Evolutionary conservation across 192 early-diverging fungal genomes (phyloP), one percentile per base, ranked within the genome.

Genomic region (Powellomyces hirtus): DNA sequence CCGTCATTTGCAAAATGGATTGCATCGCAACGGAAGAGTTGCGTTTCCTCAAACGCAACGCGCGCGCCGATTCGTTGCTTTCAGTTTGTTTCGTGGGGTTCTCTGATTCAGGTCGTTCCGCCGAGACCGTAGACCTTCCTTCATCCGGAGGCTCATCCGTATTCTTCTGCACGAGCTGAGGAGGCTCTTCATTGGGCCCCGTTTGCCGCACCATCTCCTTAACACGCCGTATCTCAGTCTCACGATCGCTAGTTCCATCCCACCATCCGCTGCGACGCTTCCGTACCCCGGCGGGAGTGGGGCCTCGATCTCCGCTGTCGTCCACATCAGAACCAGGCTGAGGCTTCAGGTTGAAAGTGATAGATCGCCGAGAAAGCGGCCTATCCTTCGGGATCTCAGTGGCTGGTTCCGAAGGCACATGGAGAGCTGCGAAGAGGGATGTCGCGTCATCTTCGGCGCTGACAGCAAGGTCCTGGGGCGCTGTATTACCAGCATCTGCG

Each of bases 191-290:
- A 26, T 6, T 22, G 22, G 24, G 27, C 6, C 33, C 37, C 7
- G 16, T 18, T 20, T 60, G 59, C 14, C 59, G 59, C 5, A 70
- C 38, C 20, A 62, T 18, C 7, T 45, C 29, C 35, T 53, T 70
- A 7, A 70, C 46, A 11, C 37, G 46, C n/a, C 29, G 57, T 2
- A 70, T 70, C 59, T 70, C 59, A 22, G 1, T 22, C 14, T 45
- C 68, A 11, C 46, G 37, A 51, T 70, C 35, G 6, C 14, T 35
- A 0, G 40, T 70, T 14, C 68, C 68, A 35, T 70, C 68, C 68
- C 68, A 70, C 68, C 68, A 70, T 13, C 68, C 68, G 46, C 68
- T 53, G 14, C 68, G 68, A 4, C 50, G 42, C 35, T 30, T 58
- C 1, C 67, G 55, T n/a, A 60, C 20, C 18, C 37, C n/a, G 16